Evolutionary conservation across 805 yeast species (phyloP).

Genomic region (Starmerella davenportii): DNA sequence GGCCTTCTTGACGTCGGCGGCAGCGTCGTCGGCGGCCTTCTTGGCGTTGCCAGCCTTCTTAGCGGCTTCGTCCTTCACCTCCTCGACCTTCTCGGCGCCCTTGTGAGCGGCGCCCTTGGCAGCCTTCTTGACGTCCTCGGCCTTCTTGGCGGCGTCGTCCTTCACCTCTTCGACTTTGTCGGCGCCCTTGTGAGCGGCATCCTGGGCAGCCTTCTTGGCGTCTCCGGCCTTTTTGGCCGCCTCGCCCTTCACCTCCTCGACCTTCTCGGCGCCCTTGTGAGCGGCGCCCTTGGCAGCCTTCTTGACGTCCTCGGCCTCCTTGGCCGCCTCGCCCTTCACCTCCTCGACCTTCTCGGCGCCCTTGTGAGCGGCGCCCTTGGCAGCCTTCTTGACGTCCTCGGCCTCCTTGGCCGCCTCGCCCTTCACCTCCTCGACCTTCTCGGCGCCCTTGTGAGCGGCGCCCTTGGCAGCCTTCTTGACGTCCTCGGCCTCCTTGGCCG

Average conservation of each 20-base stretch:
- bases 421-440: neutral
- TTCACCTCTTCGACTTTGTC: neutral
- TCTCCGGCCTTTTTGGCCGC: too few species aligned
- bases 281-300: too few species aligned
- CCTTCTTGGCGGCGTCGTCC: neutral
- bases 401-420: neutral
- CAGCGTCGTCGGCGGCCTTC: neutral
- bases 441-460: neutral
- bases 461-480: too few species aligned
- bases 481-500: neutral
- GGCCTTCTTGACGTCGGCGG: neutral
- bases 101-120: neutral
- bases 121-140: neutral
- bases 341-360: too few species aligned
- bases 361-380: too few species aligned
- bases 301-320: too few species aligned
- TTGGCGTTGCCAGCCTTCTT: neutral
- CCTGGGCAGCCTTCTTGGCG: too few species aligned
- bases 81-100: neutral
- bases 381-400: conserved; percentile 1
- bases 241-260: too few species aligned
- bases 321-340: too few species aligned
- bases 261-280: too few species aligned
- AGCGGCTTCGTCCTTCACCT: neutral
- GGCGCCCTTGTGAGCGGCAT: neutral